Percentiles rank a stretch among this genome's conserved stretches.
Conservation (phyloP, 495 filamentous ascomycete genomes). For the Trichoderma parareesei region DNA sequence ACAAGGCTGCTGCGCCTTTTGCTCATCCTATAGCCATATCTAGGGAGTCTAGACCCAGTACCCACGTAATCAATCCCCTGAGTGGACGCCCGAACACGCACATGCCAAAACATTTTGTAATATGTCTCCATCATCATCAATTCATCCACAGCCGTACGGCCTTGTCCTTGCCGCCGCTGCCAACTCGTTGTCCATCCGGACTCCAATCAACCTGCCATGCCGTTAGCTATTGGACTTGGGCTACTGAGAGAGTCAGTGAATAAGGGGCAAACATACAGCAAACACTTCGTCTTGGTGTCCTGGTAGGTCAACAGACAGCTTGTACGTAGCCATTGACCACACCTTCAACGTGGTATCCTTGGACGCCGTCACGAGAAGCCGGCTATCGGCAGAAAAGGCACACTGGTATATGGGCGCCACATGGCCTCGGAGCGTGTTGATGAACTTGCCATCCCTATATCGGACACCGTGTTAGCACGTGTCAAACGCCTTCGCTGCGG, state of each 20-base stretch:
- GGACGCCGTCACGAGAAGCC: slow-evolving; percentile 72
- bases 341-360: slow-evolving; percentile 95
- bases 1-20: background rate
- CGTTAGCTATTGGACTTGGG: background rate
- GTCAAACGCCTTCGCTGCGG: background rate
- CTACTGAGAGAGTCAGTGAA: background rate
- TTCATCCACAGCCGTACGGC: slow-evolving; percentile 75
- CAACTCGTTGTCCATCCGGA: slow-evolving; percentile 74
- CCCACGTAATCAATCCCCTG: slow-evolving; percentile 1
- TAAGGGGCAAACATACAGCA: slow-evolving; percentile 34
- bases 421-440: slow-evolving; percentile 81
- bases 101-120: background rate
- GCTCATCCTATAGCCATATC: background rate
- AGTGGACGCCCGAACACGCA: background rate
- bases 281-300: slow-evolving; percentile 95
- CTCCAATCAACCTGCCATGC: slow-evolving; percentile 61
- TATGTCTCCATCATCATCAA: slow-evolving; percentile 17
- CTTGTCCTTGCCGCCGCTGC: slow-evolving; percentile 90
- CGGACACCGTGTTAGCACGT: slow-evolving; percentile 13
- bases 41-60: background rate
- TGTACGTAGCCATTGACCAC: slow-evolving; percentile 81
- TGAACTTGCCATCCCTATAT: slow-evolving; percentile 60
- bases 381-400: slow-evolving; percentile 81
- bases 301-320: slow-evolving; percentile 75
- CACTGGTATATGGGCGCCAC: slow-evolving; percentile 90